phyloP scores from a whole-genome alignment of 2,329 filamentous ascomycete genomes.

The Aureobasidium sp. region DNA sequence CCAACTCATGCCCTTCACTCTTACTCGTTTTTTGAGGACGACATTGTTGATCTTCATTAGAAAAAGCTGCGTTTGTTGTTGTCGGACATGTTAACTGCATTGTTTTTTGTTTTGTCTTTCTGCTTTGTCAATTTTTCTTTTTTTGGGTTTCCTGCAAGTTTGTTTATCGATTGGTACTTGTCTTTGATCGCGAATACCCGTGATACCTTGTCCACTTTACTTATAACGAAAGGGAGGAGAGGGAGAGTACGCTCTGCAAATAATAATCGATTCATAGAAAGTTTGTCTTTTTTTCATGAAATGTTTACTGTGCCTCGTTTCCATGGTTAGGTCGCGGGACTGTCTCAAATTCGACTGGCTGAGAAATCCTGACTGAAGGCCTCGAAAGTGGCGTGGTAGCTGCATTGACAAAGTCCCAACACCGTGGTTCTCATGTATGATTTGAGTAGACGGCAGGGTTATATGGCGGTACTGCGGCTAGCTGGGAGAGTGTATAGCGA shows the following conservation, averaged over 20 bases:
- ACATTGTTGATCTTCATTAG: neutral
- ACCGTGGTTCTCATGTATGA: neutral
- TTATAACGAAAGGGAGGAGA: constrained; percentile 8
- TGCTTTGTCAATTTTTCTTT: constrained; percentile 15
- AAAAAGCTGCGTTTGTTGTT: constrained; percentile 11
- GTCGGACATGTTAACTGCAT: constrained; percentile 7
- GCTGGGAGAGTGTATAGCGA: neutral
- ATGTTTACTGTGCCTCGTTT: neutral
- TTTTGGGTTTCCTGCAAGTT: constrained; percentile 15
- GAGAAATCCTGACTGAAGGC: neutral
- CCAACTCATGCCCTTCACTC: constrained; percentile 20
- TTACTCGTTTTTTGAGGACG: neutral
- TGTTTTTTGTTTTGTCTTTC: constrained; percentile 12
- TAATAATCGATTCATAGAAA: constrained; percentile 13
- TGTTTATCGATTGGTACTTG: constrained; percentile 8
- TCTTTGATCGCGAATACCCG: constrained; percentile 18
- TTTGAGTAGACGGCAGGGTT: neutral
- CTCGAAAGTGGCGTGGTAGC: neutral
- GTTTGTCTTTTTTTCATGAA: neutral
- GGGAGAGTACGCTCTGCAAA: constrained; percentile 7
- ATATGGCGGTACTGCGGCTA: neutral
- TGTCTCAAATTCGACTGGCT: neutral
- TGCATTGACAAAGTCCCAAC: neutral
- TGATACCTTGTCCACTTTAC: constrained; percentile 16
- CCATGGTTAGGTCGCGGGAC: neutral